These are phyloP conservation scores for Schizosaccharomyces pombe DNA, from an alignment of 805 yeast genomes.

Conservation along the genomic window DNA sequence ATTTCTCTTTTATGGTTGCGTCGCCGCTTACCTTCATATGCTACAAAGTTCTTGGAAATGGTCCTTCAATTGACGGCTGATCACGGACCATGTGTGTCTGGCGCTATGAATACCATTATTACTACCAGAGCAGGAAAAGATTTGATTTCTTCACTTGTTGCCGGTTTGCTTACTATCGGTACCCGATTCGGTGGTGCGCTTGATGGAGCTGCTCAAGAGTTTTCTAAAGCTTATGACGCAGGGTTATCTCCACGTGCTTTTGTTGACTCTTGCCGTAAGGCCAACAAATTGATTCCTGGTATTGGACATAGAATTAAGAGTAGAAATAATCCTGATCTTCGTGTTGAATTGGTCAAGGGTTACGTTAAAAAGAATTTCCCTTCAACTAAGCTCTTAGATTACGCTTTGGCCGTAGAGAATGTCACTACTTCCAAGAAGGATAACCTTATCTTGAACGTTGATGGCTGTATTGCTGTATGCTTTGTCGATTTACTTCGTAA, in stretches of 20 bases:
- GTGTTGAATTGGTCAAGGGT: slow-evolving; percentile 25
- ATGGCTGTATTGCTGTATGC: slow-evolving; percentile 24
- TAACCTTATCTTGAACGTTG: slow-evolving; percentile 24
- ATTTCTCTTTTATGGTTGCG: slow-evolving; percentile 26
- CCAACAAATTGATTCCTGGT: slow-evolving; percentile 25
- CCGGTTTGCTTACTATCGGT: slow-evolving; percentile 24
- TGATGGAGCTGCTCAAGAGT: slow-evolving; percentile 25
- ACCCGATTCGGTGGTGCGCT: slow-evolving; percentile 26
- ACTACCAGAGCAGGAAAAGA: slow-evolving; percentile 28
- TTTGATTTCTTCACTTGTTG: slow-evolving; percentile 22
- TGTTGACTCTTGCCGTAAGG: slow-evolving; percentile 25
- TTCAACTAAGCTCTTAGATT: slow-evolving; percentile 20
- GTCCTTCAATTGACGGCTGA: slow-evolving; percentile 28
- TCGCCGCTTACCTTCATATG: slow-evolving; percentile 22
- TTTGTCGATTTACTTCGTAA: slow-evolving; percentile 23
- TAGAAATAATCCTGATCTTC: slow-evolving; percentile 26
- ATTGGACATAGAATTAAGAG: slow-evolving; percentile 26
- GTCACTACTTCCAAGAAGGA: slow-evolving; percentile 28
- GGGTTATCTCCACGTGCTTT: slow-evolving; percentile 24
- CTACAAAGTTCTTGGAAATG: slow-evolving; percentile 24
- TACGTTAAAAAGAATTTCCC: slow-evolving; percentile 24
- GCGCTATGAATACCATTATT: slow-evolving; percentile 26
- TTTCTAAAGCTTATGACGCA: slow-evolving; percentile 22
- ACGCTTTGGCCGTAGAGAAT: slow-evolving; percentile 25
- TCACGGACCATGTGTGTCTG: slow-evolving; percentile 26